Base-by-base conservation (phyloP, 2,329 filamentous ascomycete species). In the Aureobasidium sp. region DNA sequence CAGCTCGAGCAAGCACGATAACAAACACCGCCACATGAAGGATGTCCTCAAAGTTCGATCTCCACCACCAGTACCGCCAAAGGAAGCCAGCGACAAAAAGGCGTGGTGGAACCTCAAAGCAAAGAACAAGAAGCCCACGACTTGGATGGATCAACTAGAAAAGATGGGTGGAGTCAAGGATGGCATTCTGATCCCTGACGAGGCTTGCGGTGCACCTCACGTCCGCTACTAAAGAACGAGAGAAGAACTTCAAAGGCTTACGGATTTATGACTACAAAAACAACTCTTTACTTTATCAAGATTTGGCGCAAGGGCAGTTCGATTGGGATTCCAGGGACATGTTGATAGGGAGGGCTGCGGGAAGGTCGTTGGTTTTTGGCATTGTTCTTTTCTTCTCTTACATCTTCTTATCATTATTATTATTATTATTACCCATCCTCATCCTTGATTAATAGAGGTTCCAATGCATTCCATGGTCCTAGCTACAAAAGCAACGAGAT, bases 111-210 rank as follows among this genome's bases (percentile, higher is more conserved):
- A 66, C 27, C 27, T 65, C 49, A 73, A 71, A 60, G 59, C 72
- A 57, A 73, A 70, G 33, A 72, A 72, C 61, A 73, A 71, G 51
- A 73, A 70, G 63, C 70, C 70, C 45, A 70, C 71, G 47, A 49
- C 21, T 7, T 76, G 74, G 74, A 75, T 75, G 74, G 71, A 75
- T 17, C 69, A 71, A 60, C 65, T 76, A 23, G 71, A 74, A 51
- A 73, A 72, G 61, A 67, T 73, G 19, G 51, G 50, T 21, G 74
- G 74, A 2, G 67, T 75, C n/a, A 74, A 70, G 53, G 69, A 70
- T 38, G 74, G 75, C 17, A 67, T 76, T 13, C 61, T 78, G 54
- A 66, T 70, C 33, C 64, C 68, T 13, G 74, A 76, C 62, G 74
- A 78, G 63, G 65, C 61, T 38, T 65, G 66, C 38, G 63, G 63